These are phyloP conservation scores for Fusarium avenaceum DNA, from an alignment of 2,329 filamentous ascomycete species.

Conservation along the genomic window DNA sequence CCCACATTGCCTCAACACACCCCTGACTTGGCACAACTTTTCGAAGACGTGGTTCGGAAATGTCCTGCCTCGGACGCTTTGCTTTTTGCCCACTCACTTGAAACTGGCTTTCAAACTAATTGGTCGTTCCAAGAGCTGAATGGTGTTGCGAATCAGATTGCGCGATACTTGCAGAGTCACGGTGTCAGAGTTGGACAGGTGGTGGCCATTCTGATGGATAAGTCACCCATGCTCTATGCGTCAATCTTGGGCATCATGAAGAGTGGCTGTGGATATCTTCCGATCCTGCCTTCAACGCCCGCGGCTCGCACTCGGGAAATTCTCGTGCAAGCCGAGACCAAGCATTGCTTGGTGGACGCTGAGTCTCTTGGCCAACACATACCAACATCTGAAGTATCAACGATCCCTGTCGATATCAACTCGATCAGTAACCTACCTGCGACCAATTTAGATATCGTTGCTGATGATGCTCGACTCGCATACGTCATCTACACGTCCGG, in stretches of 20 bases:
- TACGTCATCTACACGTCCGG: constrained; percentile 89
- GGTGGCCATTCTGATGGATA: constrained; percentile 83
- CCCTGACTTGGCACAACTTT: constrained; percentile 63
- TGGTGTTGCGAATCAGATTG: constrained; percentile 72
- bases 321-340: constrained; percentile 69
- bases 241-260: constrained; percentile 82
- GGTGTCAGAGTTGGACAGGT: constrained; percentile 67
- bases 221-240: constrained; percentile 79
- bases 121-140: constrained; percentile 78
- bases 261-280: constrained; percentile 82
- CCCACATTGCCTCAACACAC: constrained; percentile 52
- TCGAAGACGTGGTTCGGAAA: constrained; percentile 66
- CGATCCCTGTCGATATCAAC: constrained; percentile 54
- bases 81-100: constrained; percentile 66
- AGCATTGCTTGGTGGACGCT: constrained; percentile 59
- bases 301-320: constrained; percentile 71
- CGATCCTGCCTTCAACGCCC: constrained; percentile 80
- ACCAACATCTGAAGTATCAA: constrained; percentile 28
- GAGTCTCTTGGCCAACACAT: constrained; percentile 36
- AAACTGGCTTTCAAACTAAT: constrained; percentile 49
- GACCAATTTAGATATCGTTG: constrained; percentile 55
- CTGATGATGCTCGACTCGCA: constrained; percentile 67
- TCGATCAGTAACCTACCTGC: constrained; percentile 50
- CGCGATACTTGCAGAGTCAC: constrained; percentile 62
- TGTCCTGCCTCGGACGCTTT: constrained; percentile 72